Conservation (phyloP, 1,284 basidiomycete genomes). For the Volvariella surrecta region DNA sequence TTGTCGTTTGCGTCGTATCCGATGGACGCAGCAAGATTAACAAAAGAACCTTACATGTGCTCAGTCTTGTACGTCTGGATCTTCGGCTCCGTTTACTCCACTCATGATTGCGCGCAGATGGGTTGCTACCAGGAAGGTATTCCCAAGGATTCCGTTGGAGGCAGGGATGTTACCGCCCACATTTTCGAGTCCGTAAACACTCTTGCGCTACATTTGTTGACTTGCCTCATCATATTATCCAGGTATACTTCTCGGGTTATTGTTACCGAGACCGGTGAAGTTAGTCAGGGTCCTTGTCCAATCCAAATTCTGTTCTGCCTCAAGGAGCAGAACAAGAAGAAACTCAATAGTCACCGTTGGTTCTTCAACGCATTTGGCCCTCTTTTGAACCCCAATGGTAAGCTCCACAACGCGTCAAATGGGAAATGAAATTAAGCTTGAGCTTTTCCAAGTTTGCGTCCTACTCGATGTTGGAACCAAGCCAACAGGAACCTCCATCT, state of each 20-base stretch:
- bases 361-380: constrained; percentile 96
- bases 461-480: constrained; percentile 92
- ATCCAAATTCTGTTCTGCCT: constrained; percentile 92
- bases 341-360: constrained; percentile 90
- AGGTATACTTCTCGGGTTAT: constrained; percentile 76
- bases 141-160: constrained; percentile 86
- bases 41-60: constrained; percentile 78
- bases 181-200: constrained; percentile 69
- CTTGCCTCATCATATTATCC: constrained; percentile 13
- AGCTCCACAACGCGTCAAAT: constrained; percentile 10
- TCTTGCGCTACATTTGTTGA: constrained; percentile 9
- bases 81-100: not conserved
- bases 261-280: constrained; percentile 80
- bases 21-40: constrained; percentile 90
- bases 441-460: constrained; percentile 61
- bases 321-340: constrained; percentile 96
- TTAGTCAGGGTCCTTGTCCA: constrained; percentile 75
- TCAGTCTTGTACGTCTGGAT: constrained; percentile 47
- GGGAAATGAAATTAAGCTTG: no score
- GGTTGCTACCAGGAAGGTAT: constrained; percentile 95
- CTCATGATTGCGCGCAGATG: constrained; percentile 49
- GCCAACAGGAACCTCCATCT: constrained; percentile 89
- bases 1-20: constrained; percentile 88
- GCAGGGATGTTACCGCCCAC: constrained; percentile 90
- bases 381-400: constrained; percentile 76